Evolutionary conservation across 257 asterid species (phyloP).

Genomic region (Solanum verrucosum): DNA sequence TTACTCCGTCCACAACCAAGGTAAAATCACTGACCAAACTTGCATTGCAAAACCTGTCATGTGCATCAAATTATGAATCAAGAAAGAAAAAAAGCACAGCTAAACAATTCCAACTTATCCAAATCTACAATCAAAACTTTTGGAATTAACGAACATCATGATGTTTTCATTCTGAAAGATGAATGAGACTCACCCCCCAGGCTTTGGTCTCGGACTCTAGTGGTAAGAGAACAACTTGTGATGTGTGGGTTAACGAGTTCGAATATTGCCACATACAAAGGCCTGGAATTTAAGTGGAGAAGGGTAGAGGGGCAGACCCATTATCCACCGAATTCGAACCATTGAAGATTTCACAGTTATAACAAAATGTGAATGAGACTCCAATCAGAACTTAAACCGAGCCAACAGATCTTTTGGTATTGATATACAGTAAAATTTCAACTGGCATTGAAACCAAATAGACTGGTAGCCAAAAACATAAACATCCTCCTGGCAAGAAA

Average conservation of each 20-base stretch:
- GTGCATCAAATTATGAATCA: slow-evolving; percentile 7
- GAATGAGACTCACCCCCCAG: neutral
- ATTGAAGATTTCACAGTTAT: neutral
- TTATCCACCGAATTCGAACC: neutral
- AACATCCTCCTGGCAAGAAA: neutral
- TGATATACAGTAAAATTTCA: neutral
- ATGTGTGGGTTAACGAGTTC: neutral
- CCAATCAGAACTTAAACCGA: neutral
- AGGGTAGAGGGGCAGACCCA: neutral
- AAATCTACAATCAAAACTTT: slow-evolving; percentile 1
- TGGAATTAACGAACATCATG: neutral
- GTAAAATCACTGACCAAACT: slow-evolving; percentile 72
- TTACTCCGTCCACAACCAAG: slow-evolving; percentile 53
- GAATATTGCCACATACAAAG: neutral
- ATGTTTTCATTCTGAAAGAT: neutral
- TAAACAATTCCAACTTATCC: neutral
- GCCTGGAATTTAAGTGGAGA: neutral
- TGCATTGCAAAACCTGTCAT: slow-evolving; percentile 62
- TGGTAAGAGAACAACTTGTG: neutral
- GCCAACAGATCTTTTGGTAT: neutral
- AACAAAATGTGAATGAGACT: neutral
- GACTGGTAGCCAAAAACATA: neutral
- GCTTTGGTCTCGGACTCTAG: neutral
- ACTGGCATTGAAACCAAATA: neutral
- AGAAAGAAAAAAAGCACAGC: neutral